phyloP scores from a whole-genome alignment of 2,329 filamentous ascomycete genomes.

The Cladosporium sp. region DNA sequence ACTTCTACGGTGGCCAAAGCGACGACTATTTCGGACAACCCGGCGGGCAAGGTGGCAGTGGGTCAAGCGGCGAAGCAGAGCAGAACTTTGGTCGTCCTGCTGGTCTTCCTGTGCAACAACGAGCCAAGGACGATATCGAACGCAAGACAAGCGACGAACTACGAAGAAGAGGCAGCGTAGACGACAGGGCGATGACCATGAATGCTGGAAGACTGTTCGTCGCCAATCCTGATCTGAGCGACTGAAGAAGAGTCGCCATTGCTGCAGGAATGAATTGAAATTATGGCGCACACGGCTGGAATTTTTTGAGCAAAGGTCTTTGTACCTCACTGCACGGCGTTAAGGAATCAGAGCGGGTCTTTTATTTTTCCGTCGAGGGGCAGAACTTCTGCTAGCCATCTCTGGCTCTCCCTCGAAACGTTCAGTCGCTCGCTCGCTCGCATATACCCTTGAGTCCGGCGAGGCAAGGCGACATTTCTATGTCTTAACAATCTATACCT shows the following conservation, averaged over 20 bases:
- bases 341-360: neutral
- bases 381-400: neutral
- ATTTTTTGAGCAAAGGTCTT: neutral
- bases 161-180: slow-evolving; percentile 72
- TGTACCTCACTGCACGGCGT: neutral
- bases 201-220: slow-evolving; percentile 69
- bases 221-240: slow-evolving; percentile 71
- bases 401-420: neutral
- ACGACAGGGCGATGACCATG: slow-evolving; percentile 75
- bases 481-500: neutral
- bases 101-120: slow-evolving; percentile 38
- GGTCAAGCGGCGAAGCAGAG: slow-evolving; percentile 46
- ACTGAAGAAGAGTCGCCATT: slow-evolving; percentile 28
- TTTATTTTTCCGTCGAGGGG: neutral
- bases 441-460: slow-evolving; percentile 12
- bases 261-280: neutral
- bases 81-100: slow-evolving; percentile 53
- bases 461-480: slow-evolving; percentile 3
- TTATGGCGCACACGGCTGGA: neutral
- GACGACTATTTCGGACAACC: slow-evolving; percentile 41
- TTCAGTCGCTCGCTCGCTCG: slow-evolving; percentile 11
- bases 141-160: slow-evolving; percentile 67
- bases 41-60: slow-evolving; percentile 38
- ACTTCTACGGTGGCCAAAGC: slow-evolving; percentile 27
- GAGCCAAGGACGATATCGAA: slow-evolving; percentile 44